phyloP scores from a whole-genome alignment of 768 basidiomycete species.

The Candolleomyces eurysporus region DNA sequence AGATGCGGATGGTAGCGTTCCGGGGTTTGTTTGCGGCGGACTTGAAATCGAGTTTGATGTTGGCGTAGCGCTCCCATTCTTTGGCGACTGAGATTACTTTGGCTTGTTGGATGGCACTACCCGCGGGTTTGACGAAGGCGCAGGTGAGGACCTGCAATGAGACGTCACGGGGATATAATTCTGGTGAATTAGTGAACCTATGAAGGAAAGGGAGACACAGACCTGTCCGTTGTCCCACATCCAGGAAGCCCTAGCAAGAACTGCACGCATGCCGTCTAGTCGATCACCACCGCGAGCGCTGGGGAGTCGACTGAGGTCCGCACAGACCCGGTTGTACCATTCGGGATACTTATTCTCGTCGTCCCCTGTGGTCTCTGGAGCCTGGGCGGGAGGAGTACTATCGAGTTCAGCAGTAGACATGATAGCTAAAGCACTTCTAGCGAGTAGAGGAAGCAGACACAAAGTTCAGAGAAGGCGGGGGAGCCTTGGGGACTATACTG shows the following conservation, averaged over 20 bases:
- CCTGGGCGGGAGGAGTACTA: background rate
- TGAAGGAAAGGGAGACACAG: background rate
- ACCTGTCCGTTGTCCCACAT: constrained; percentile 7
- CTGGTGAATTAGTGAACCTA: background rate
- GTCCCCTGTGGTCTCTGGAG: background rate
- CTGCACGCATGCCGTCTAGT: background rate
- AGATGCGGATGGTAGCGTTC: constrained; percentile 8
- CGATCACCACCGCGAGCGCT: background rate
- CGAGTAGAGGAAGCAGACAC: background rate
- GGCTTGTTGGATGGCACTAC: background rate
- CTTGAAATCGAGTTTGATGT: constrained; percentile 9
- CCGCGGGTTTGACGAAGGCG: background rate
- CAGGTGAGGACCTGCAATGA: background rate
- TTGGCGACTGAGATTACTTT: constrained; percentile 12
- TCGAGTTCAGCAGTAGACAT: background rate
- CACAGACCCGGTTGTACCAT: background rate
- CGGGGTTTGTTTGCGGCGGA: background rate
- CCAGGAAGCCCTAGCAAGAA: background rate
- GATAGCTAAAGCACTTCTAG: background rate
- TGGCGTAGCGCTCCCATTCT: constrained; percentile 17
- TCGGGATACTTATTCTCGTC: background rate
- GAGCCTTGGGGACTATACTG: too few relatives aligned
- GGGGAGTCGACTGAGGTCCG: background rate
- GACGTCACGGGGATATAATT: background rate
- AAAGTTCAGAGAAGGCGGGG: too few relatives aligned